Base-by-base conservation (phyloP, 306 rosid genomes). In the Castanopsis chinensis region DNA sequence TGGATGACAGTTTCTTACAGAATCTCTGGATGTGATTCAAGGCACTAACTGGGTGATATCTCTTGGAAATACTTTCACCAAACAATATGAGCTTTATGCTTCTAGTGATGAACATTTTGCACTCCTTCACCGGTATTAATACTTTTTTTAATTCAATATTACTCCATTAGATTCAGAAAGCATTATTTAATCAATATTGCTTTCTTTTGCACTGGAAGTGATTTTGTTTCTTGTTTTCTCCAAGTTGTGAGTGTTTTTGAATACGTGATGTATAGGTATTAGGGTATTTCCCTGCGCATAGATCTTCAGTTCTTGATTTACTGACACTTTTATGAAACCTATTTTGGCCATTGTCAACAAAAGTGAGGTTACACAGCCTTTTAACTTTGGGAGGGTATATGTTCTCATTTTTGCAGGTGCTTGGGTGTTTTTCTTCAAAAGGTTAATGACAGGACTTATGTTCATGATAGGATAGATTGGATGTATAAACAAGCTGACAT, bases 21-120 rank as follows among this genome's bases (percentile, higher is more conserved):
- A 94, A 84, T 94, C 99, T 76, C 89, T 94, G 88, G 97, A 94
- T 79, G 95, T 92, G 76, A 91, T 91, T 87, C 94, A 92, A 87
- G 99, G 91, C 77, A 82, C 83, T 28, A 86, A 85, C 76, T 89
- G 99, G 99, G 82, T 86, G 78, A 92, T 89, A 88, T 86, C 97
- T 87, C 92, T 92, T 80, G 97, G 99, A 81, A 89, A 91, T 89
- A 85, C 90, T 78, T 88, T 94, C 83, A 87, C 93, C 85, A 84
- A 78, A 75, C 97, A 94, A 79, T 94, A 92, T 87, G 97, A 91
- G 70, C 99, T 92, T 71, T 94, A 94, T 88, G 79, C 97, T 64
- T 80, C 91, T 76, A 95, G 91, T 76, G 93, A 94, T 86, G 94
- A 92, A 79, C 97, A 94, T 85, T 87, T 92, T 85, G 99, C 92